Evolutionary conservation across 2,329 filamentous ascomycete species (phyloP).

Genomic region (Fusarium acutatum): DNA sequence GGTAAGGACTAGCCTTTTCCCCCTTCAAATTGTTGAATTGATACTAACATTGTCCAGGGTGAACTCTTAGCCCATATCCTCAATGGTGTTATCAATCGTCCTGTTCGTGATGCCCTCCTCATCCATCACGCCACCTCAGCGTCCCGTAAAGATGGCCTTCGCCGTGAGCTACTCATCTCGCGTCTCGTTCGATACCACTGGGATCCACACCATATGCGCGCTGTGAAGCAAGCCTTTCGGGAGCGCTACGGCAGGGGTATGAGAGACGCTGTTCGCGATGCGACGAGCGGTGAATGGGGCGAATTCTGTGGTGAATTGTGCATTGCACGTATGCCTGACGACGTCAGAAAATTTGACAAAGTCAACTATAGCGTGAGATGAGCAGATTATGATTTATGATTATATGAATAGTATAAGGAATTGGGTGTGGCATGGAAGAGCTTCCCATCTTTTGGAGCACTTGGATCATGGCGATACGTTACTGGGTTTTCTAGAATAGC

Average conservation of each 20-base stretch:
- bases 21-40: not conserved
- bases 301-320: conserved; percentile 78
- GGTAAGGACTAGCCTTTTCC: conserved; percentile 64
- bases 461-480: conserved; percentile 13
- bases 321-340: conserved; percentile 67
- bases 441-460: conserved; percentile 3
- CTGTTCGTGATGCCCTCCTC: conserved; percentile 89
- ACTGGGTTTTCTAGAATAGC: conserved; percentile 8
- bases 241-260: conserved; percentile 79
- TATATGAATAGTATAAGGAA: not conserved
- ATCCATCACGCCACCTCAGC: conserved; percentile 88
- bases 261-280: conserved; percentile 80
- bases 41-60: conserved; percentile 66
- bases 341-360: conserved; percentile 63
- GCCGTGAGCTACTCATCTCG: conserved; percentile 87
- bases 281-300: conserved; percentile 79
- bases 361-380: conserved; percentile 34
- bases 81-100: conserved; percentile 95
- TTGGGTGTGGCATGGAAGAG: not conserved
- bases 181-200: conserved; percentile 90
- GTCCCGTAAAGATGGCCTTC: conserved; percentile 73
- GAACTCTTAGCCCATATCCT: conserved; percentile 95
- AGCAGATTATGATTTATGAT: conserved; percentile 13
- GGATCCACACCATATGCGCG: conserved; percentile 83
- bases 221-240: conserved; percentile 81